Conservation (phyloP, 2,329 filamentous ascomycete species). For the Trichoderma simmonsii region DNA sequence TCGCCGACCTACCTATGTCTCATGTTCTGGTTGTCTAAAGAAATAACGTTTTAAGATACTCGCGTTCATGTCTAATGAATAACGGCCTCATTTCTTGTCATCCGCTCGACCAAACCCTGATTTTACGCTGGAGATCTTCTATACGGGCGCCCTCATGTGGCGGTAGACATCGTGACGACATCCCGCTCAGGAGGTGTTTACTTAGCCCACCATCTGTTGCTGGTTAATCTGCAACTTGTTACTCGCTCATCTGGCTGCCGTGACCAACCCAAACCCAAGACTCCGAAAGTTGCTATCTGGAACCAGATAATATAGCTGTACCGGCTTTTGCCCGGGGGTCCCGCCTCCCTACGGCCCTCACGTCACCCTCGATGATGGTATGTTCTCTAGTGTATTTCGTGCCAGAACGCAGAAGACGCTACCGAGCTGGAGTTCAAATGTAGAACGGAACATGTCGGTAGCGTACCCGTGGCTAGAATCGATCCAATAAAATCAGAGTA, state of each 20-base stretch:
- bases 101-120: neutral
- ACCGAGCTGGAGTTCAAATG: neutral
- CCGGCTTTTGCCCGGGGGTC: slow-evolving; percentile 31
- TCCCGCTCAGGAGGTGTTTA: slow-evolving; percentile 13
- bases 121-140: neutral
- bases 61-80: neutral
- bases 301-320: slow-evolving; percentile 23
- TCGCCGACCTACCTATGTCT: neutral
- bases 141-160: slow-evolving; percentile 3
- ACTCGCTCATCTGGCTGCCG: neutral
- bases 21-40: neutral
- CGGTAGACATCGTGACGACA: slow-evolving; percentile 6
- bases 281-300: neutral
- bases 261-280: neutral
- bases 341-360: slow-evolving; percentile 38
- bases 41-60: neutral
- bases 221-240: neutral
- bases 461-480: neutral
- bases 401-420: neutral
- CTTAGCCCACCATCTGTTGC: slow-evolving; percentile 2
- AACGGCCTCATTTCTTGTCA: neutral
- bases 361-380: slow-evolving; percentile 47
- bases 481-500: neutral
- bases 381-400: slow-evolving; percentile 28
- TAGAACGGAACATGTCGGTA: neutral